Evolutionary conservation across 2,329 filamentous ascomycete genomes (phyloP), one percentile per base, ranked within the genome.

Genomic region (Pestalotiopsis sp.): DNA sequence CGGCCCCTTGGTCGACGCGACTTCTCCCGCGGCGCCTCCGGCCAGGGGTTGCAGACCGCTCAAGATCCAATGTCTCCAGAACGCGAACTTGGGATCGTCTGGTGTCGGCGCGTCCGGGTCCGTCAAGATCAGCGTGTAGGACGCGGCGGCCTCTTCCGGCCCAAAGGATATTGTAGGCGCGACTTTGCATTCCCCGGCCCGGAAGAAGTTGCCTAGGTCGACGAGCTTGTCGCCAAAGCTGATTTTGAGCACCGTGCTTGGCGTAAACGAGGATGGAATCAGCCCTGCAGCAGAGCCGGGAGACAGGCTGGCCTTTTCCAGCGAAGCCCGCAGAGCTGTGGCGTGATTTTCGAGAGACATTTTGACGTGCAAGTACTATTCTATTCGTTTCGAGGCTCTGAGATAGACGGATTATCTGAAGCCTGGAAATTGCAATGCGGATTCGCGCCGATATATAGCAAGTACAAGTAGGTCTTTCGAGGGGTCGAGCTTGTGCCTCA

Each of bases 61-160:
- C 0, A 87, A 74, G 31, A 88, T 80, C 84, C 84, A 88, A 72
- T 88, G 86, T 23, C 86, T 79, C 85, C 85, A 88, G 72, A 85
- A 87, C 0, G 85, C 83, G 72, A 86, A 87, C 72, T 85, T 87
- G 5, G 84, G 85, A 65, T 88, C 83, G 45, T 85, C 83, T 0
- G 86, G 86, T 0, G 85, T 87, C 0, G 86, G 86, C 23, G 86
- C 86, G 69, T 88, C 86, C 0, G 86, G 85, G 67, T 88, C 86
- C 25, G 87, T 79, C 56, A 88, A 78, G 70, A 88, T 77, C 65
- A 87, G 77, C 45, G 82, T 80, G 75, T 85, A 88, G 1, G 78
- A 69, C 0, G 74, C 69, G 2, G 74, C 73, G n/a, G 73, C 75
- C 4, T 69, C 38, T 74, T 83, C 80, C 1, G 81, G 70, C 2